These are phyloP conservation scores for Aspergillus nomiae DNA, from an alignment of 2,329 filamentous ascomycete genomes.

Conservation along the genomic window DNA sequence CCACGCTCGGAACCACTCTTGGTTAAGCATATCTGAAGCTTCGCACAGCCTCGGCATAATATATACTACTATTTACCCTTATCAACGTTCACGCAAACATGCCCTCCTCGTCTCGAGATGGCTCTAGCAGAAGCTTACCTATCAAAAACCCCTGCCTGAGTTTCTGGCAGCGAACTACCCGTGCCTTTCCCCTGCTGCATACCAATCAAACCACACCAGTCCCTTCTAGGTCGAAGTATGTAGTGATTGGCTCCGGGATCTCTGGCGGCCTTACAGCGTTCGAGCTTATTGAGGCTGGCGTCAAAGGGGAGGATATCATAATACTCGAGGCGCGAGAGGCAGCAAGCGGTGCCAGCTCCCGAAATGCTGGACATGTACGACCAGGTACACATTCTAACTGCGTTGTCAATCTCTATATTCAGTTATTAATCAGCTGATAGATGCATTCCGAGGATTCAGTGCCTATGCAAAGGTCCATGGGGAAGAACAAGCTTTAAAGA, in stretches of 20 bases:
- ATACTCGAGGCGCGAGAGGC: not conserved
- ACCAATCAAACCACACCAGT: not conserved
- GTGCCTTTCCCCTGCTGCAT: not conserved
- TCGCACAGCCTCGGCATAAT: not conserved
- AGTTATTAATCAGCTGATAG: constrained; percentile 10
- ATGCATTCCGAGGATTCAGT: constrained; percentile 53
- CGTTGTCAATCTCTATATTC: too few relatives aligned
- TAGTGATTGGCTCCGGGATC: not conserved
- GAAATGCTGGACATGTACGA: not conserved
- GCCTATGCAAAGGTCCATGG: constrained; percentile 48
- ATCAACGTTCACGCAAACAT: not conserved
- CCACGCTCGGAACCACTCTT: not conserved
- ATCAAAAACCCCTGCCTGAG: not conserved
- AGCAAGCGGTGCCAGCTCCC: not conserved
- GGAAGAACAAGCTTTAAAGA: constrained; percentile 48
- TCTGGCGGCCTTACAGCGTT: not conserved
- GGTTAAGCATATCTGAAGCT: not conserved
- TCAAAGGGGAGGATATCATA: not conserved
- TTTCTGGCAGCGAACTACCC: not conserved
- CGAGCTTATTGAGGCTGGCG: not conserved
- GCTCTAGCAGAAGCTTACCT: not conserved
- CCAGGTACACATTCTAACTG: not conserved
- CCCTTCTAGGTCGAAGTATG: not conserved
- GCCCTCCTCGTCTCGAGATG: not conserved
- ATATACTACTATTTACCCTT: not conserved